These are phyloP conservation scores for Babesia ovis DNA, from an alignment of 169 alveolate species.

Conservation along the genomic window DNA sequence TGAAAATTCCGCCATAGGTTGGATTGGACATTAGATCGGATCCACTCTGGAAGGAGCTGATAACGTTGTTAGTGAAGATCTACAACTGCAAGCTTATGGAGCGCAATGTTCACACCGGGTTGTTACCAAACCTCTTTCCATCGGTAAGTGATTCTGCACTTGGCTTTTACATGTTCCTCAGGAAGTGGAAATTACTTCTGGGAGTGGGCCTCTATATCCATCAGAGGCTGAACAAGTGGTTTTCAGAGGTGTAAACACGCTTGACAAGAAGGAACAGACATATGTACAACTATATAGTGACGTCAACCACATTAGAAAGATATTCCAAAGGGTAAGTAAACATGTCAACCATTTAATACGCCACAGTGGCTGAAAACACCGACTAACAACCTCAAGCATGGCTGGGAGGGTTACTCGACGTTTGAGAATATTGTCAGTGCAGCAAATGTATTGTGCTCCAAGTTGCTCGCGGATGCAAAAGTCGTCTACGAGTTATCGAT, in stretches of 20 bases:
- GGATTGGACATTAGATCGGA: constrained; percentile 76
- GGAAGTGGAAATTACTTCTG: constrained; percentile 22
- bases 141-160: background rate
- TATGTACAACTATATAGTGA: constrained; percentile 54
- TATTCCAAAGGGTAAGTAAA: constrained; percentile 52
- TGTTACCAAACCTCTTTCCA: constrained; percentile 72
- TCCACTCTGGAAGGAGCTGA: constrained; percentile 73
- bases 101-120: constrained; percentile 58
- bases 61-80: constrained; percentile 70
- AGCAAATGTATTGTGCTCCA: constrained; percentile 34
- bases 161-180: background rate
- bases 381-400: constrained; percentile 72
- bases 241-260: constrained; percentile 43
- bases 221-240: constrained; percentile 72
- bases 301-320: constrained; percentile 51
- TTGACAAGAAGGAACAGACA: constrained; percentile 41
- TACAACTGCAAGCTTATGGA: constrained; percentile 69
- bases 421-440: constrained; percentile 57
- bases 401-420: constrained; percentile 72
- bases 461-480: constrained; percentile 49
- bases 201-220: constrained; percentile 56
- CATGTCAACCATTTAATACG: background rate
- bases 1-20: constrained; percentile 16
- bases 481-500: constrained; percentile 22
- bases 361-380: constrained; percentile 71